A percentile compares a stretch with the other conserved stretches of the same genome.
These are phyloP conservation scores for Melastoma malabathricum DNA, from an alignment of 345 rosid genomes.

Conservation along the genomic window DNA sequence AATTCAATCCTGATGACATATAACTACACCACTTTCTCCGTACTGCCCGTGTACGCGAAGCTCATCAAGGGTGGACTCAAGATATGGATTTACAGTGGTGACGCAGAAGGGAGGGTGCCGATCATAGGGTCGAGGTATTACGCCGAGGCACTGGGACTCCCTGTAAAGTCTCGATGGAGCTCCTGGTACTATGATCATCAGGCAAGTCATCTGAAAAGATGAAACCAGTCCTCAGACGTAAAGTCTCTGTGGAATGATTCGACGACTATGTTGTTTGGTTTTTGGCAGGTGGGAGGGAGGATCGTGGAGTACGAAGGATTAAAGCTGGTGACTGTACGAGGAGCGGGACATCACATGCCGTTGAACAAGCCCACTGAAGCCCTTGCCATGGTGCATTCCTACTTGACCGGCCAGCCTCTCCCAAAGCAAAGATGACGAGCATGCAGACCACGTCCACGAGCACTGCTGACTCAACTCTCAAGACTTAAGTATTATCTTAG, in stretches of 20 bases:
- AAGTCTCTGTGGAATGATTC: not conserved
- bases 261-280: too few species aligned
- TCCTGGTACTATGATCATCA: constrained; percentile 47
- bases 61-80: constrained; percentile 49
- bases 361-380: constrained; percentile 39
- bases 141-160: constrained; percentile 31
- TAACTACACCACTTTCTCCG: constrained; percentile 22
- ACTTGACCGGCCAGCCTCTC: constrained; percentile 14
- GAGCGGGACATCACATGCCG: constrained; percentile 61
- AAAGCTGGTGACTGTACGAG: constrained; percentile 42
- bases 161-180: constrained; percentile 32
- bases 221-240: not conserved
- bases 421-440: constrained; percentile 6
- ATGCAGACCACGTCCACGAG: too few species aligned
- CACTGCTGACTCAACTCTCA: too few species aligned
- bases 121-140: constrained; percentile 37
- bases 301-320: constrained; percentile 40
- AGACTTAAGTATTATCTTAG: too few species aligned
- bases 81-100: constrained; percentile 63
- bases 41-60: constrained; percentile 41
- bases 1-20: constrained; percentile 20
- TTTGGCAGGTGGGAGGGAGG: constrained; percentile 49
- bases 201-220: constrained; percentile 12
- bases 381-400: constrained; percentile 35
- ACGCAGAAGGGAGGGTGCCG: constrained; percentile 48